phyloP scores from a whole-genome alignment of 352 stramenopile genomes.

The Globisporangium okanoganense region DNA sequence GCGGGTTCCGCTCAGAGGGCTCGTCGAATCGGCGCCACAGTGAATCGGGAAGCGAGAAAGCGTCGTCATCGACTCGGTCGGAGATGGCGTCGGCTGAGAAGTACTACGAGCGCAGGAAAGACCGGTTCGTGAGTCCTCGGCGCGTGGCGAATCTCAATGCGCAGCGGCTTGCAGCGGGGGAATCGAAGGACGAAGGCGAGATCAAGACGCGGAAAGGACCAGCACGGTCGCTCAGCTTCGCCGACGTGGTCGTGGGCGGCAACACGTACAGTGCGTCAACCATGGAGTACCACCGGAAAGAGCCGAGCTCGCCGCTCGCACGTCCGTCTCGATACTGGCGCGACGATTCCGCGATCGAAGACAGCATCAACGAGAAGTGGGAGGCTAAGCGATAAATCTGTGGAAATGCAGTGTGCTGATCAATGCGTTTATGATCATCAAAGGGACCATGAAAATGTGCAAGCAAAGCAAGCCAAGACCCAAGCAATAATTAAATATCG shows the following conservation, averaged over 20 bases:
- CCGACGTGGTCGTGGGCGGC: constrained; percentile 76
- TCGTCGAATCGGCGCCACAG: constrained; percentile 65
- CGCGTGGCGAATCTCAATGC: constrained; percentile 25
- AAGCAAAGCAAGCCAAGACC: neutral
- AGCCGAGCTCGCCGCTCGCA: constrained; percentile 40
- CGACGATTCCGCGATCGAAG: constrained; percentile 53
- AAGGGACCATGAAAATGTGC: neutral
- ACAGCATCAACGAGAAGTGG: constrained; percentile 65
- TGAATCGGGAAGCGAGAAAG: constrained; percentile 58
- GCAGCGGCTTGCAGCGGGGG: constrained; percentile 15
- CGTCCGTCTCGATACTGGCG: constrained; percentile 40
- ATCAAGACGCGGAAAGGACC: constrained; percentile 51
- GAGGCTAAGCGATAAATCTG: constrained; percentile 54
- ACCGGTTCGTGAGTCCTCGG: constrained; percentile 39
- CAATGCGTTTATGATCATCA: neutral
- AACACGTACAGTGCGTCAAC: constrained; percentile 18
- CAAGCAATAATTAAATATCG: constrained; percentile 11
- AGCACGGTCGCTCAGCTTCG: constrained; percentile 81
- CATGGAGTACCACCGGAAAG: constrained; percentile 23
- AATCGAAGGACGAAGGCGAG: constrained; percentile 19
- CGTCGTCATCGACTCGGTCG: constrained; percentile 39
- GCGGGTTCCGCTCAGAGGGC: constrained; percentile 8
- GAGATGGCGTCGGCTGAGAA: constrained; percentile 42
- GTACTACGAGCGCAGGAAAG: constrained; percentile 35
- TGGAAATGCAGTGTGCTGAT: neutral